A percentile compares a stretch with the other conserved stretches of the same genome.
These are phyloP conservation scores for Sideroxylon spinosum DNA, from an alignment of 179 eudicot genomes.

Conservation along the genomic window DNA sequence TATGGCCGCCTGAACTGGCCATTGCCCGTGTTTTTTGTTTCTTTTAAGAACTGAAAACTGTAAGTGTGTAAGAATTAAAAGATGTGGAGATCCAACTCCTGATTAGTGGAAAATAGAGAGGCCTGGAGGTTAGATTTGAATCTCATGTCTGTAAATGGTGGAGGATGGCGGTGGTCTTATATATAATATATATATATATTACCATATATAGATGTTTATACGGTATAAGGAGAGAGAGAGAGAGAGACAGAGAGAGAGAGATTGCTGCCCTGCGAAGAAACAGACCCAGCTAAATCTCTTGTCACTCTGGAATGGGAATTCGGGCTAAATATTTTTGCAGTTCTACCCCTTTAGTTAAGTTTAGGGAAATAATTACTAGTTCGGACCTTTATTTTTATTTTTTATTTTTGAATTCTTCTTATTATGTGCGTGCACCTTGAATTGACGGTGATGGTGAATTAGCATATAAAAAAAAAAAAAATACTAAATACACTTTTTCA, in stretches of 20 bases:
- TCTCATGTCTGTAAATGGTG: conserved; percentile 40
- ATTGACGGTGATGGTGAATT: no score
- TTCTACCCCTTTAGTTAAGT: no score
- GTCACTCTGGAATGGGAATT: no score
- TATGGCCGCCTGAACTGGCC: conserved; percentile 27
- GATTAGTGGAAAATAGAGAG: conserved; percentile 24
- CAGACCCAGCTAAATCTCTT: neutral
- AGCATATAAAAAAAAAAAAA: no score
- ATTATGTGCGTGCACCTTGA: no score
- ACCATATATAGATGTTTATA: neutral
- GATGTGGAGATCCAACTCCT: conserved; percentile 21
- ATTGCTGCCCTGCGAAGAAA: neutral
- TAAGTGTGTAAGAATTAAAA: neutral
- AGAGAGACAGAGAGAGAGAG: neutral
- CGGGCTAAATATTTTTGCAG: no score
- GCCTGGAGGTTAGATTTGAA: conserved; percentile 18
- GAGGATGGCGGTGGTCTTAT: conserved; percentile 51
- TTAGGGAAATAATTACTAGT: no score
- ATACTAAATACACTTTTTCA: no score
- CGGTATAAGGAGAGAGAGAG: conserved; percentile 8
- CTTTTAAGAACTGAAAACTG: neutral
- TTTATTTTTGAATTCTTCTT: no score
- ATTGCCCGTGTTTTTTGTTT: conserved; percentile 15
- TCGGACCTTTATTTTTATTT: no score
- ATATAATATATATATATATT: neutral